These are phyloP conservation scores for Mortierella sp. DNA, from an alignment of 371 early-diverging fungal species.

Conservation along the genomic window DNA sequence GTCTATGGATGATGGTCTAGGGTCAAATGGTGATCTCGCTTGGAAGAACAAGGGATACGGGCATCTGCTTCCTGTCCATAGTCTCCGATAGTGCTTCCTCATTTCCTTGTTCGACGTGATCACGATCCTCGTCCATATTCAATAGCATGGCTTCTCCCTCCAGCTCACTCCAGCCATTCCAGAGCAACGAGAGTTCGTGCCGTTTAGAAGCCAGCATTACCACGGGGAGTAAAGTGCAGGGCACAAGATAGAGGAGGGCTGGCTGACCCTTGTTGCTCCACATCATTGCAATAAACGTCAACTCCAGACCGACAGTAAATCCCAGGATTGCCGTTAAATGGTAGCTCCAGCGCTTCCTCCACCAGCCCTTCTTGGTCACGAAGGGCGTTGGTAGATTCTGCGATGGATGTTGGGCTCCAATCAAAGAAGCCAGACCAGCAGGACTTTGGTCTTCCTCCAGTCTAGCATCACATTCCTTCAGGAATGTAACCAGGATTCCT, in stretches of 20 bases:
- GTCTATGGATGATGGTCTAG: too few species aligned
- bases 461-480: constrained; percentile 46
- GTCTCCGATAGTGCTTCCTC: not conserved
- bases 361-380: constrained; percentile 13
- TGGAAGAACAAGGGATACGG: not conserved
- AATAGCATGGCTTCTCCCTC: constrained; percentile 6
- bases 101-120: constrained; percentile 2
- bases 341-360: constrained; percentile 44
- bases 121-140: not conserved
- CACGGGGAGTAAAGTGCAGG: constrained; percentile 45
- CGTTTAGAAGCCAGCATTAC: constrained; percentile 32
- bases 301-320: constrained; percentile 41
- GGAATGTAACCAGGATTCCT: constrained; percentile 49
- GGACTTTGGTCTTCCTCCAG: constrained; percentile 32
- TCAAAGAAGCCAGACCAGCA: not conserved
- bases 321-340: constrained; percentile 45
- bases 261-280: constrained; percentile 53
- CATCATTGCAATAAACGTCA: constrained; percentile 55
- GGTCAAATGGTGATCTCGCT: too few species aligned
- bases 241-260: constrained; percentile 51
- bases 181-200: constrained; percentile 42
- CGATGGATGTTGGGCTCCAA: too few species aligned
- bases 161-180: constrained; percentile 42
- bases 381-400: not conserved
- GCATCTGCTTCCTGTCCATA: not conserved